phyloP scores from a whole-genome alignment of 1,284 basidiomycete genomes.

The Naganishia sp. region DNA sequence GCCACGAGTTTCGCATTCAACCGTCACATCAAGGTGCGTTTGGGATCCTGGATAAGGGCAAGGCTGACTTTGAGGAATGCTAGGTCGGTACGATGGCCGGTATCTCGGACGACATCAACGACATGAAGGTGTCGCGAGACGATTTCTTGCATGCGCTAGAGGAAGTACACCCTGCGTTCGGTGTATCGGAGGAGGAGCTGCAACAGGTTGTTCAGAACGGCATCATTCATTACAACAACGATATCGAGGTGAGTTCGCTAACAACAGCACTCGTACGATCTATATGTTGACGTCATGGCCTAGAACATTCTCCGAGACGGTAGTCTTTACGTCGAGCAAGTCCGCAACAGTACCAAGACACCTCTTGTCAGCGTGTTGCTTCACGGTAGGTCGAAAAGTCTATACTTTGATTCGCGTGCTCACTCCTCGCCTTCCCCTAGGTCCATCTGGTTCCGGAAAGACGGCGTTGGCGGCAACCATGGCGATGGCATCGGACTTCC shows the following conservation, averaged over 20 bases:
- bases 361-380: slow-evolving; percentile 89
- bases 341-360: slow-evolving; percentile 83
- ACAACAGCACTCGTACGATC: too few species aligned
- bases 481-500: slow-evolving; percentile 87
- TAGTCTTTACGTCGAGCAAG: slow-evolving; percentile 92
- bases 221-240: slow-evolving; percentile 82
- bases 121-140: slow-evolving; percentile 79
- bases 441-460: slow-evolving; percentile 88
- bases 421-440: slow-evolving; percentile 36
- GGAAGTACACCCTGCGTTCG: slow-evolving; percentile 95
- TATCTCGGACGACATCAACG: slow-evolving; percentile 91
- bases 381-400: slow-evolving; percentile 60
- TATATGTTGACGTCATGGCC: not conserved
- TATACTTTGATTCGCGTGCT: not conserved
- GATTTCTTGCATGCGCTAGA: slow-evolving; percentile 93
- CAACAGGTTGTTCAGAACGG: slow-evolving; percentile 93
- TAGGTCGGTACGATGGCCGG: slow-evolving; percentile 93
- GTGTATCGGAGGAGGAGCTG: slow-evolving; percentile 96
- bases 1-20: slow-evolving; percentile 98
- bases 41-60: not conserved
- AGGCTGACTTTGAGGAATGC: not conserved
- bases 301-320: slow-evolving; percentile 87
- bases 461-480: slow-evolving; percentile 94
- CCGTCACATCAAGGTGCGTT: slow-evolving; percentile 80
- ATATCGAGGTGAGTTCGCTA: slow-evolving; percentile 65